Conservation (phyloP, 352 stramenopile species). For the Globisporangium alternatum region DNA sequence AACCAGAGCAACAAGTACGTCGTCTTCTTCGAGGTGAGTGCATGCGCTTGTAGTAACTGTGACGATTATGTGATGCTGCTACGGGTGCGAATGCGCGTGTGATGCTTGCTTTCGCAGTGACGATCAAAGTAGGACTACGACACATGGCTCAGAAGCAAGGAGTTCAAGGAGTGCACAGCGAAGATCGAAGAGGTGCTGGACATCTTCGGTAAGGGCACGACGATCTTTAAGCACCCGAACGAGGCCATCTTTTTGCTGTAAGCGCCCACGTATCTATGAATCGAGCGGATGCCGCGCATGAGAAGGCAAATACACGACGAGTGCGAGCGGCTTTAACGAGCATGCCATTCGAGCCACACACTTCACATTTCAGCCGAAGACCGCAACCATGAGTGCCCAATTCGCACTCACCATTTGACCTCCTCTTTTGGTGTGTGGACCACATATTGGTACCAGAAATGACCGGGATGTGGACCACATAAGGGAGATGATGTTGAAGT, state of each 20-base stretch:
- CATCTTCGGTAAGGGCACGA: slow-evolving; percentile 74
- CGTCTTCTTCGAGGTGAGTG: slow-evolving; percentile 79
- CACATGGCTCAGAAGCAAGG: slow-evolving; percentile 64
- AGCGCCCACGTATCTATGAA: neutral
- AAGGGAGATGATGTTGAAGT: too few species aligned
- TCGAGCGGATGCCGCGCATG: too few species aligned
- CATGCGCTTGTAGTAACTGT: neutral
- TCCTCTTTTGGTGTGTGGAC: too few species aligned
- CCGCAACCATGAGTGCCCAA: too few species aligned
- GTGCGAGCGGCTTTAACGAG: too few species aligned
- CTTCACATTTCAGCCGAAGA: too few species aligned
- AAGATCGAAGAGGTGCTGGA: slow-evolving; percentile 87
- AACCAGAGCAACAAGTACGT: slow-evolving; percentile 86
- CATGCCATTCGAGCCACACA: too few species aligned
- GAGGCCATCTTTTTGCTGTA: slow-evolving; percentile 85
- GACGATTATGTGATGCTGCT: neutral
- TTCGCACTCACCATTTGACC: too few species aligned
- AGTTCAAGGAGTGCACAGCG: slow-evolving; percentile 74
- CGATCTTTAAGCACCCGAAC: slow-evolving; percentile 76
- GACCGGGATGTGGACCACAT: too few species aligned
- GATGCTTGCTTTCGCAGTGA: slow-evolving; percentile 37
- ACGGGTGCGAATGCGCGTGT: neutral
- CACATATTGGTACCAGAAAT: too few species aligned
- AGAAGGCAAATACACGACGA: too few species aligned
- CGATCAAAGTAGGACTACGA: slow-evolving; percentile 79